phyloP scores from a whole-genome alignment of 495 filamentous ascomycete genomes.

The Pseudevernia furfuracea region DNA sequence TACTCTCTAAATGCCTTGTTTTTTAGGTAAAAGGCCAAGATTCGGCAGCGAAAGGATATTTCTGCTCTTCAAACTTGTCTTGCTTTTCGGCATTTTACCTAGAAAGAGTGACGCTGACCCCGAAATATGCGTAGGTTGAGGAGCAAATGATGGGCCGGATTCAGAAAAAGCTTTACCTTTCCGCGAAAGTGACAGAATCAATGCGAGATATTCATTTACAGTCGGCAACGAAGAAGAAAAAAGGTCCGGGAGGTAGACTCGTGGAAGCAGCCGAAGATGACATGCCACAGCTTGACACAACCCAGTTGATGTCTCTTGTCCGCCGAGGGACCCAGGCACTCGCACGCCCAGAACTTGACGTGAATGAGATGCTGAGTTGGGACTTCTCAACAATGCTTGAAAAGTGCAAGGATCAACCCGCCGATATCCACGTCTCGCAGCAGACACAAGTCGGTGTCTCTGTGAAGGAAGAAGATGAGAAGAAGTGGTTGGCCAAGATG shows the following conservation, averaged over 20 bases:
- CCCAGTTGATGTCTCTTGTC: slow-evolving; percentile 50
- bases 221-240: slow-evolving; percentile 27
- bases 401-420: slow-evolving; percentile 48
- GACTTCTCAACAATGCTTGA: slow-evolving; percentile 48
- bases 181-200: slow-evolving; percentile 53
- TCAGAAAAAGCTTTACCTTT: slow-evolving; percentile 60
- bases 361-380: slow-evolving; percentile 53
- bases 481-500: slow-evolving; percentile 50
- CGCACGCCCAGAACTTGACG: slow-evolving; percentile 45
- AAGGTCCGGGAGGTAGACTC: slow-evolving; percentile 25
- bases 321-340: slow-evolving; percentile 50
- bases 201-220: slow-evolving; percentile 47
- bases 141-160: slow-evolving; percentile 58
- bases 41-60: no score
- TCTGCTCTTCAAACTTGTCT: no score
- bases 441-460: slow-evolving; percentile 28
- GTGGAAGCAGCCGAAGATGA: slow-evolving; percentile 32
- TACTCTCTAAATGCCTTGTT: no score
- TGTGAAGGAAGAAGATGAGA: slow-evolving; percentile 44
- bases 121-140: no score
- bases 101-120: no score
- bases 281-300: slow-evolving; percentile 44
- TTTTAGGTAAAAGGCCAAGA: no score
- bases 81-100: no score
- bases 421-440: slow-evolving; percentile 35